Evolutionary conservation across 441 rosid genomes (phyloP), one percentile per base, ranked within the genome.

Genomic region (Erodium moschatum): DNA sequence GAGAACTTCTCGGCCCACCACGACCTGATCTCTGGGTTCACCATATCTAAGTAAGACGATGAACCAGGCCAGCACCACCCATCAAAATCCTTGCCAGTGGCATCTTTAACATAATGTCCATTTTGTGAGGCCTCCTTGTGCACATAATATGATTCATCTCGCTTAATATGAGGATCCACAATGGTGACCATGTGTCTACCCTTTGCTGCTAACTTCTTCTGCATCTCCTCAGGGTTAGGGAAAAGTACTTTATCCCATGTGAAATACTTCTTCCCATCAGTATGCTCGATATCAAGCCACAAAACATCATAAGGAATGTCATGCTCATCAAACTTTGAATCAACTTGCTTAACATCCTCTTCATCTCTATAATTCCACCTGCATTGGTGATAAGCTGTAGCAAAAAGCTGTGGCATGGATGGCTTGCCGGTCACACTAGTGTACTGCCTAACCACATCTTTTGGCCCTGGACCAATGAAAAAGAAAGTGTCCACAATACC

Each of bases 61-160:
- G 99, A 91, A 76, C 97, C 99, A 56, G 97, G 85, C 99, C 99
- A 95, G 78, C 97, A 95, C 99, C 99, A 95, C 56, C 99, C 99
- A 74, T 90, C 97, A 85, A 69, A 92, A 80, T 91, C 99, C 75
- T 86, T 90, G 63, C 91, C 91, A 19, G 87, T 79, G 2, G 88
- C 83, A 81, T 91, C 97, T 86, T 89, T 91, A 31, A 91, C 89
- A 82, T 94, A 94, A 76, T 89, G 79, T 16, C 97, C 97, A 75
- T 83, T 85, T 79, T 85, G 76, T 16, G 88, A 78, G 24, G 99
- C 97, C 78, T 88, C 92, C 79, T 90, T 88, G 77, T 94, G 99
- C 81, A 94, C 72, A 54, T 68, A 72, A 77, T 81, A 91, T 0
- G 91, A 84, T 5, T 85, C 90, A 74, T 94, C 99, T 77, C 99